Base-by-base conservation (phyloP, 2,329 filamentous ascomycete species). In the Calonectria montana region DNA sequence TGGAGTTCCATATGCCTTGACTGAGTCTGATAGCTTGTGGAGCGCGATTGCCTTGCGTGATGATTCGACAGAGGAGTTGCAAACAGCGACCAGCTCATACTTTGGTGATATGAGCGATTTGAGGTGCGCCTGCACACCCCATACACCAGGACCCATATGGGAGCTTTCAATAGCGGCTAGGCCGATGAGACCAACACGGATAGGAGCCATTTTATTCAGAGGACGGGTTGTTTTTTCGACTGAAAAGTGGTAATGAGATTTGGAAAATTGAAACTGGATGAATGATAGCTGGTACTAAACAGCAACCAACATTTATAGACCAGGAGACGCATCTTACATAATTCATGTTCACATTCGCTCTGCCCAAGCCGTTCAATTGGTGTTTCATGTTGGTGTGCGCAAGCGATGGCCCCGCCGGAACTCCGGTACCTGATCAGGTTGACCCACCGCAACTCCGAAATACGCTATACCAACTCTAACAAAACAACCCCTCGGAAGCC, bases 71-170 rank as follows among this genome's bases (percentile, higher is more conserved):
- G 83, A 84, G 8, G 86, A 88, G 80, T 89, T 89, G 72, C 86
- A 83, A n/a, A 90, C 77, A 1, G 87, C 88, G 5, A 86, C 83
- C 53, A 90, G 84, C 47, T 83, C 69, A 73, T 86, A 89, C 16
- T 84, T 76, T 4, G 81, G 73, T 37, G 81, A 82, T 1, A 75
- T 77, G 1, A 84, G 79, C 0, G 87, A 85, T 29, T 83, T 77
- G 15, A 92, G 85, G 77, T 91, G 91, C 80, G 71, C 86, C 80
- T 8, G 86, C 87, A 67, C 90, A 84, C 41, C 88, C 90, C 74
- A 90, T 83, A 35, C 18, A 10, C 74, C 73, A 3, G 10, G 67
- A 2, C 10, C 35, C n/a, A 37, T 31, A 47, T 18, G 16, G 10
- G 59, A 55, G 16, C 12, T 21, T 31, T 61, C 57, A 23, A 25